Percentiles rank a stretch among this genome's conserved stretches.
These are phyloP conservation scores for Colletotrichum sp. DNA, from an alignment of 2,329 filamentous ascomycete species.

Conservation along the genomic window DNA sequence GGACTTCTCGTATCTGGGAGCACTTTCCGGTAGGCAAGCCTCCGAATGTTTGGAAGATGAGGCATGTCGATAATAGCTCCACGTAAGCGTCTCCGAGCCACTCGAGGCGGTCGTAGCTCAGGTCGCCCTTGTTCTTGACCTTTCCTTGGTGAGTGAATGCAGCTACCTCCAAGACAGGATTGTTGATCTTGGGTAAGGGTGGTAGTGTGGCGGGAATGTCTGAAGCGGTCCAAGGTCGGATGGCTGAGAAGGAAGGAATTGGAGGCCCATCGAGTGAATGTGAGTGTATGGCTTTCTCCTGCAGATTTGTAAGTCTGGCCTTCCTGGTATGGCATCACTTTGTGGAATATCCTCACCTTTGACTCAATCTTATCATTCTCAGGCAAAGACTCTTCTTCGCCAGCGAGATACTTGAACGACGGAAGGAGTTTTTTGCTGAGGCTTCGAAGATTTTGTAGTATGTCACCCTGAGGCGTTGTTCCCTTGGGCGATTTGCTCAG, in stretches of 20 bases:
- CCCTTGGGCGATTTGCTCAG: slow-evolving; percentile 30
- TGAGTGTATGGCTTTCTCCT: neutral
- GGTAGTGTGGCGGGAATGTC: slow-evolving; percentile 57
- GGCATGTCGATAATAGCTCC: slow-evolving; percentile 75
- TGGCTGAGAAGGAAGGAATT: slow-evolving; percentile 13
- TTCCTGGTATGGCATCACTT: too few relatives aligned
- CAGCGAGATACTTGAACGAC: slow-evolving; percentile 26
- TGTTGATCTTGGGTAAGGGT: slow-evolving; percentile 64
- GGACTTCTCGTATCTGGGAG: slow-evolving; percentile 76
- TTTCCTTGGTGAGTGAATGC: slow-evolving; percentile 72
- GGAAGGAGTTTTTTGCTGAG: slow-evolving; percentile 32
- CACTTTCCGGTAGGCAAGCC: slow-evolving; percentile 70
- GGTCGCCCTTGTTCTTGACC: slow-evolving; percentile 35
- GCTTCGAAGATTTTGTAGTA: neutral
- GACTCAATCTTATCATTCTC: neutral
- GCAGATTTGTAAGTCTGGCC: neutral
- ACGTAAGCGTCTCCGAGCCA: slow-evolving; percentile 89
- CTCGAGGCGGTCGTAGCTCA: slow-evolving; percentile 82
- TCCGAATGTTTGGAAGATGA: slow-evolving; percentile 77
- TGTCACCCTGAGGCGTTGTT: neutral
- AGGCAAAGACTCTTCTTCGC: neutral
- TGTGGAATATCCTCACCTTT: neutral
- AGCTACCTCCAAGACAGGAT: slow-evolving; percentile 63
- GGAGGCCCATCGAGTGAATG: neutral
- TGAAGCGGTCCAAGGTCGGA: slow-evolving; percentile 55